These are phyloP conservation scores for Aspergillus nidulans DNA, from an alignment of 495 filamentous ascomycete genomes.

Conservation along the genomic window DNA sequence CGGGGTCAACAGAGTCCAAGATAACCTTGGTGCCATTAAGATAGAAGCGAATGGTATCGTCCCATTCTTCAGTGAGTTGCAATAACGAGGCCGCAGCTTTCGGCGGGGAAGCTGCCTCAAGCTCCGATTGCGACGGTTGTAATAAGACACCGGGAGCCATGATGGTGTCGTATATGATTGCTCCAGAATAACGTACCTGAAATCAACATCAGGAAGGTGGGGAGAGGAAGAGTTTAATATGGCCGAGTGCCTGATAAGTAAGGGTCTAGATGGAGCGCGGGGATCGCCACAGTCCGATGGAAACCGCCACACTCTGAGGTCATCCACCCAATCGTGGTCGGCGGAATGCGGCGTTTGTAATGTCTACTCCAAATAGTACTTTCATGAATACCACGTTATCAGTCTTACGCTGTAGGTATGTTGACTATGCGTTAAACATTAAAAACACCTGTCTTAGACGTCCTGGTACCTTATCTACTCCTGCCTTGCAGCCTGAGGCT, in stretches of 20 bases:
- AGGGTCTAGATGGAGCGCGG: conserved; percentile 24
- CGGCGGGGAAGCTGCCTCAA: conserved; percentile 28
- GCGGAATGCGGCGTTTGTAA: conserved; percentile 14
- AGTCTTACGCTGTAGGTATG: no score
- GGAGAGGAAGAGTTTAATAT: conserved; percentile 1
- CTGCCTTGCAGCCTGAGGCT: neutral
- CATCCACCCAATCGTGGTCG: neutral
- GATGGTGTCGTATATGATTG: neutral
- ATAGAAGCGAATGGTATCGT: conserved; percentile 75
- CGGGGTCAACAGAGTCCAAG: conserved; percentile 79
- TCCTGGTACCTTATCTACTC: neutral
- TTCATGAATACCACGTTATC: no score
- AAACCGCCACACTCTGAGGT: conserved; percentile 1
- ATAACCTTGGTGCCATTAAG: conserved; percentile 91
- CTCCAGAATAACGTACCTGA: conserved; percentile 1
- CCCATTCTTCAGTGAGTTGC: conserved; percentile 59
- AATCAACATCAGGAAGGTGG: neutral
- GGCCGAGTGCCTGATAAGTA: conserved; percentile 1
- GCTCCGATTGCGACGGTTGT: conserved; percentile 42
- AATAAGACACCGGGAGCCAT: conserved; percentile 60
- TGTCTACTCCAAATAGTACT: neutral
- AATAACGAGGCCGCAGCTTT: conserved; percentile 33
- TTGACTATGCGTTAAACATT: no score
- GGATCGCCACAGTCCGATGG: conserved; percentile 45
- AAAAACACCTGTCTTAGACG: no score